phyloP scores from a whole-genome alignment of 768 basidiomycete genomes.

The Galerina sulciceps region DNA sequence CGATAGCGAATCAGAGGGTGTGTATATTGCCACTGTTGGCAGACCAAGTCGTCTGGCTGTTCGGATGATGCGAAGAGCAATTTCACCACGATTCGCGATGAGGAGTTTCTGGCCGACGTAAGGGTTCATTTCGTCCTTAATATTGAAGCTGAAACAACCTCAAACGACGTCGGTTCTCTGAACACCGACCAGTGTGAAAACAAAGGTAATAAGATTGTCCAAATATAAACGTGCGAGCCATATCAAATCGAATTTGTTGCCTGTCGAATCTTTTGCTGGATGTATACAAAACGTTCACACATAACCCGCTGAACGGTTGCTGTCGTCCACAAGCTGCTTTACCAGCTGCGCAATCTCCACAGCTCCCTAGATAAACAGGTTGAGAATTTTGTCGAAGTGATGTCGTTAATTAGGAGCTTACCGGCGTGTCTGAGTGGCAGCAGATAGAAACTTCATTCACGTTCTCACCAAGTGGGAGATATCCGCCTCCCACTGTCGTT shows the following conservation, averaged over 20 bases:
- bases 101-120: slow-evolving; percentile 51
- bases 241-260: not conserved
- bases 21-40: slow-evolving; percentile 61
- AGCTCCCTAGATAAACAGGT: slow-evolving; percentile 44
- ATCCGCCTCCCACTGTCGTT: slow-evolving; percentile 48
- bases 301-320: slow-evolving; percentile 42
- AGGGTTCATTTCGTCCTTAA: too few relatives aligned
- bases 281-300: not conserved
- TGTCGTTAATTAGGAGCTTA: slow-evolving; percentile 32
- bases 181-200: not conserved
- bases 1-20: slow-evolving; percentile 57
- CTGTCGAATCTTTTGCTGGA: too few relatives aligned
- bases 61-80: slow-evolving; percentile 65
- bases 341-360: slow-evolving; percentile 56
- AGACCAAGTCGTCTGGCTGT: slow-evolving; percentile 58
- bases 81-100: slow-evolving; percentile 76
- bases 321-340: slow-evolving; percentile 58
- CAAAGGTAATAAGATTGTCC: slow-evolving; percentile 3
- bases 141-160: too few relatives aligned
- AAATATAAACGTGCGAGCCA: not conserved
- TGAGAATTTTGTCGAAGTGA: not conserved
- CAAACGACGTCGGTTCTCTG: not conserved
- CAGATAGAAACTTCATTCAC: slow-evolving; percentile 62
- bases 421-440: slow-evolving; percentile 68
- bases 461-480: slow-evolving; percentile 45